These are phyloP conservation scores for Cutaneotrichosporon cyanovorans DNA, from an alignment of 1,284 basidiomycete species.

Conservation along the genomic window DNA sequence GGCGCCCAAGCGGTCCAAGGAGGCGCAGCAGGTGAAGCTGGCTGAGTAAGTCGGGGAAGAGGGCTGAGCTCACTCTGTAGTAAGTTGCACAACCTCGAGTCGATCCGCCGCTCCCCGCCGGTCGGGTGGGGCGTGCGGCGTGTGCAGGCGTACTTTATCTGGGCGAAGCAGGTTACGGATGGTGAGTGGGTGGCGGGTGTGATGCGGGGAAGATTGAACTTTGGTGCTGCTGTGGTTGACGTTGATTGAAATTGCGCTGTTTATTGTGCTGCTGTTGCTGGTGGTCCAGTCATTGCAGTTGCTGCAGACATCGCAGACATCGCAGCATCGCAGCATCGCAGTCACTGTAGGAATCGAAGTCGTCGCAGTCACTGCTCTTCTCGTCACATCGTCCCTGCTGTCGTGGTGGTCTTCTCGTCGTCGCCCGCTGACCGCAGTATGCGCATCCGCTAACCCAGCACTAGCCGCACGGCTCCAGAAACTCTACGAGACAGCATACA, in stretches of 20 bases:
- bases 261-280: no score
- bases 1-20: constrained; percentile 37
- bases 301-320: neutral
- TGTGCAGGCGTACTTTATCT: constrained; percentile 45
- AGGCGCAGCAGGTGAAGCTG: constrained; percentile 47
- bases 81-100: constrained; percentile 47
- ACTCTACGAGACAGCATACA: constrained; percentile 43
- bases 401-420: neutral
- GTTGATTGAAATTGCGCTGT: no score
- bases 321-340: no score
- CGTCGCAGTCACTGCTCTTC: neutral
- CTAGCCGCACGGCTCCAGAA: constrained; percentile 33
- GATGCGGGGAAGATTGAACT: no score
- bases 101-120: constrained; percentile 37
- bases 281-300: no score
- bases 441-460: constrained; percentile 36
- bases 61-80: constrained; percentile 12
- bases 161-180: constrained; percentile 47
- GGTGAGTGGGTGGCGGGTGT: constrained; percentile 14
- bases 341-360: neutral
- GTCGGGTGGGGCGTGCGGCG: constrained; percentile 42
- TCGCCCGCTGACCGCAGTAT: constrained; percentile 22
- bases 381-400: neutral
- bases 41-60: constrained; percentile 32
- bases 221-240: no score